Evolutionary conservation across 2,329 filamentous ascomycete species (phyloP).

Genomic region (Orbilia oligospora): DNA sequence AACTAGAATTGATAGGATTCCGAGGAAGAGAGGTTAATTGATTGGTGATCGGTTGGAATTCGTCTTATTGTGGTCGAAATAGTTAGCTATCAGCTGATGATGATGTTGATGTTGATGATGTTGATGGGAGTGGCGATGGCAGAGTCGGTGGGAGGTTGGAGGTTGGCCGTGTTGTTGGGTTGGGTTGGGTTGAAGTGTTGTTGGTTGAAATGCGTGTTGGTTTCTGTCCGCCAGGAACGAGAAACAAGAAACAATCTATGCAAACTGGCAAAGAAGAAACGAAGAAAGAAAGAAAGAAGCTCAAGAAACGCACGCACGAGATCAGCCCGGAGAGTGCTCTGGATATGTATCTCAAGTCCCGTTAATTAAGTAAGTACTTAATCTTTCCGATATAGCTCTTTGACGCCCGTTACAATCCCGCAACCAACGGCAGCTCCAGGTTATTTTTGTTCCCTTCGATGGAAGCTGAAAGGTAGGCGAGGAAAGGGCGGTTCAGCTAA

Average conservation of each 20-base stretch:
- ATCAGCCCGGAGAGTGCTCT: conserved; percentile 10
- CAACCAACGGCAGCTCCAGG: conserved; percentile 15
- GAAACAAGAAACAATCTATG: not conserved
- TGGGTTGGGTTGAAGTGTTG: conserved; percentile 6
- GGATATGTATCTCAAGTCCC: conserved; percentile 8
- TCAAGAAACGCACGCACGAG: conserved; percentile 31
- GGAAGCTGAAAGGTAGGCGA: conserved; percentile 15
- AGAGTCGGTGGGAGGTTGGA: not conserved
- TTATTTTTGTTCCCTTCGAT: conserved; percentile 43
- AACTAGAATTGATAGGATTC: conserved; percentile 32
- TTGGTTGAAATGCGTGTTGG: no score
- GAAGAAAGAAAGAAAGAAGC: not conserved
- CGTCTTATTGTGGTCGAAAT: conserved; percentile 2
- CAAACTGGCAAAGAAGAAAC: no score
- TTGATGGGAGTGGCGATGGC: not conserved
- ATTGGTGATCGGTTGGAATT: not conserved
- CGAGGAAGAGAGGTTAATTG: not conserved
- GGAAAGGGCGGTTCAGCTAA: conserved; percentile 53
- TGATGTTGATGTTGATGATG: no score
- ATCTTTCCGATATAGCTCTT: conserved; percentile 8
- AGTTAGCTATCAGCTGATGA: not conserved
- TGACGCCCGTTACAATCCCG: conserved; percentile 29
- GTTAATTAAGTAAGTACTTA: not conserved
- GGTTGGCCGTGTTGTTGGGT: not conserved
- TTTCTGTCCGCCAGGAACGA: conserved; percentile 14